phyloP scores from a whole-genome alignment of 768 basidiomycete species.

The Gloeostereum incarnatum region DNA sequence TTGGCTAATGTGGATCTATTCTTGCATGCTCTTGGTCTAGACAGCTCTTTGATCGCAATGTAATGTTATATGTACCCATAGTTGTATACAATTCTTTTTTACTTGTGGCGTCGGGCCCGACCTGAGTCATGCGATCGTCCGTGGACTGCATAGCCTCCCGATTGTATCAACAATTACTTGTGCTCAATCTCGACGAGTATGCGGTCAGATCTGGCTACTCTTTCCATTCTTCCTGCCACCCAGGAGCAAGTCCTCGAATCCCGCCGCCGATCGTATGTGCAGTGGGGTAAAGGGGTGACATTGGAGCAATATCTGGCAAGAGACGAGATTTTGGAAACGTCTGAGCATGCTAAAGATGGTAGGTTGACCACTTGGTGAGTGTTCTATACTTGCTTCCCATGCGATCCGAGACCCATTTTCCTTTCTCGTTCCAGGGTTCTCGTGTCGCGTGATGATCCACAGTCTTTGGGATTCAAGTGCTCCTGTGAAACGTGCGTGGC shows the following conservation, averaged over 20 bases:
- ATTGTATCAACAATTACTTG: no score
- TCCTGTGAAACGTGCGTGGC: slow-evolving; percentile 52
- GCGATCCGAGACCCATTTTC: neutral
- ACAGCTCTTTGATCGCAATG: slow-evolving; percentile 64
- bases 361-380: slow-evolving; percentile 41
- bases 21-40: slow-evolving; percentile 68
- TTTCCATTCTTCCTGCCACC: slow-evolving; percentile 41
- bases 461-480: slow-evolving; percentile 44
- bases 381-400: no score
- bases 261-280: slow-evolving; percentile 23
- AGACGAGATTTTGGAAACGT: slow-evolving; percentile 25
- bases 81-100: no score
- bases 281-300: slow-evolving; percentile 36
- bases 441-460: slow-evolving; percentile 38
- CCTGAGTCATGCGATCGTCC: no score
- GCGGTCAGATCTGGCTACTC: slow-evolving; percentile 15
- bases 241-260: slow-evolving; percentile 31
- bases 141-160: no score
- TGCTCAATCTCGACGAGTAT: no score
- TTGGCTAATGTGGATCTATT: slow-evolving; percentile 91
- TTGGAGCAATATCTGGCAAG: slow-evolving; percentile 36
- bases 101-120: no score
- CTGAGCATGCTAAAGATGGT: slow-evolving; percentile 35
- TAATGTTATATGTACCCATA: slow-evolving; percentile 20
- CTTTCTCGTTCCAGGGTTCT: slow-evolving; percentile 36